These are phyloP conservation scores for Silene vulgaris DNA, from an alignment of 179 eudicot species.

Conservation along the genomic window DNA sequence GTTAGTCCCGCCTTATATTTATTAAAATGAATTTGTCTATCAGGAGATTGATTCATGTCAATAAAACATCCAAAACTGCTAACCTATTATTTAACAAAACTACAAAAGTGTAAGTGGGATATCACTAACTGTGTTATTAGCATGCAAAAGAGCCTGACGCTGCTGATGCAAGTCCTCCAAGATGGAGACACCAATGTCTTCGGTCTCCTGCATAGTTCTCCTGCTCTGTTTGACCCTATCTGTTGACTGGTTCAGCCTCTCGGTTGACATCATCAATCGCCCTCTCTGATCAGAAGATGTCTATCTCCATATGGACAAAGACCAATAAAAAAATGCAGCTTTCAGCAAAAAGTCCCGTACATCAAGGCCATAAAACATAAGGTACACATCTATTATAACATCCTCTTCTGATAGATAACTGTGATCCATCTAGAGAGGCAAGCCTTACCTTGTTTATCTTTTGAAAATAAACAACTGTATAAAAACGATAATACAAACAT, in stretches of 20 bases:
- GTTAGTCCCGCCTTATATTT: neutral
- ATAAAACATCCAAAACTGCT: neutral
- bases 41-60: neutral
- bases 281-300: slow-evolving; percentile 57
- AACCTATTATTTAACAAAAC: neutral
- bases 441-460: neutral
- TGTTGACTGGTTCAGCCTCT: slow-evolving; percentile 48
- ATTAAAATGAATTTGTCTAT: neutral
- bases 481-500: no score
- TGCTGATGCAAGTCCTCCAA: slow-evolving; percentile 60
- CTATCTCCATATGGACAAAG: slow-evolving; percentile 25
- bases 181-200: slow-evolving; percentile 61
- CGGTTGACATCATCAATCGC: slow-evolving; percentile 51
- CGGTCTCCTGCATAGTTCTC: slow-evolving; percentile 57
- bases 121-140: slow-evolving; percentile 44
- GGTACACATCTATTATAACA: neutral
- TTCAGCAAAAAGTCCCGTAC: neutral
- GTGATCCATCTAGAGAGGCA: neutral
- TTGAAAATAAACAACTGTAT: neutral
- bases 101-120: neutral
- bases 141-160: slow-evolving; percentile 57
- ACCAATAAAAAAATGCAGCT: neutral
- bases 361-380: neutral
- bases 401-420: neutral
- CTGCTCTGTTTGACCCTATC: slow-evolving; percentile 51